These are phyloP conservation scores for Ophiostoma perfectum DNA, from an alignment of 2,329 filamentous ascomycete genomes.

Conservation along the genomic window DNA sequence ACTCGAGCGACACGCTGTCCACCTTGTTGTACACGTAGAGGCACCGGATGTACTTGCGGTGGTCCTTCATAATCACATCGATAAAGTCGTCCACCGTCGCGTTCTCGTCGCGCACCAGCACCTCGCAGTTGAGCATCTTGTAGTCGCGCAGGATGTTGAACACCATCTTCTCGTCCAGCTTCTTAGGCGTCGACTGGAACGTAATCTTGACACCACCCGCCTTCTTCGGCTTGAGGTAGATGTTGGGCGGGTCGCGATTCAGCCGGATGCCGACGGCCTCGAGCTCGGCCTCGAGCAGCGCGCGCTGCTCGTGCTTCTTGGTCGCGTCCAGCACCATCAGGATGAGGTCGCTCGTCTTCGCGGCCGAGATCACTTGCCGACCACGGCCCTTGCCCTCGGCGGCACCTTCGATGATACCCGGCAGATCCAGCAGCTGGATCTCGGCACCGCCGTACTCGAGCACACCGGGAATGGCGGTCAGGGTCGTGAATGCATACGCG, in stretches of 20 bases:
- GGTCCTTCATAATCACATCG: conserved; percentile 98
- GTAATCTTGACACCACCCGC: conserved; percentile 98
- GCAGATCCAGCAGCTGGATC: conserved; percentile 95
- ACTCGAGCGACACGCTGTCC: conserved; percentile 87
- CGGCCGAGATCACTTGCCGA: conserved; percentile 92
- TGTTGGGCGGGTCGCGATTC: conserved; percentile 93
- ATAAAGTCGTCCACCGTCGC: conserved; percentile 97
- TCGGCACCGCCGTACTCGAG: conserved; percentile 96
- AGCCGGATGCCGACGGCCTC: conserved; percentile 92
- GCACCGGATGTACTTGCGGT: conserved; percentile 91
- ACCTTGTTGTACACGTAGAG: conserved; percentile 99
- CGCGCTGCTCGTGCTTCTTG: conserved; percentile 88
- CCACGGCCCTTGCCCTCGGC: conserved; percentile 93
- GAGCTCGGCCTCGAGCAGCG: conserved; percentile 82
- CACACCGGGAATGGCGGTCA: conserved; percentile 95
- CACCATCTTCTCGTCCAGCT: conserved; percentile 94
- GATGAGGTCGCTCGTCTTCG: conserved; percentile 96
- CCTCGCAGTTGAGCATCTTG: conserved; percentile 97
- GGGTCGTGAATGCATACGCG: conserved; percentile 92
- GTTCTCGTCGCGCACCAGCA: conserved; percentile 89
- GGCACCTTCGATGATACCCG: conserved; percentile 96
- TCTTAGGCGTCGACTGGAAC: conserved; percentile 82
- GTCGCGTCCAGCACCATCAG: conserved; percentile 97
- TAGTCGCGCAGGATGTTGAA: conserved; percentile 97
- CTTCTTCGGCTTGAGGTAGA: conserved; percentile 93